Percentiles rank a stretch among this genome's conserved stretches.
Evolutionary conservation across 2,329 filamentous ascomycete species (phyloP).

Genomic region (Pseudocercospora eumusae): DNA sequence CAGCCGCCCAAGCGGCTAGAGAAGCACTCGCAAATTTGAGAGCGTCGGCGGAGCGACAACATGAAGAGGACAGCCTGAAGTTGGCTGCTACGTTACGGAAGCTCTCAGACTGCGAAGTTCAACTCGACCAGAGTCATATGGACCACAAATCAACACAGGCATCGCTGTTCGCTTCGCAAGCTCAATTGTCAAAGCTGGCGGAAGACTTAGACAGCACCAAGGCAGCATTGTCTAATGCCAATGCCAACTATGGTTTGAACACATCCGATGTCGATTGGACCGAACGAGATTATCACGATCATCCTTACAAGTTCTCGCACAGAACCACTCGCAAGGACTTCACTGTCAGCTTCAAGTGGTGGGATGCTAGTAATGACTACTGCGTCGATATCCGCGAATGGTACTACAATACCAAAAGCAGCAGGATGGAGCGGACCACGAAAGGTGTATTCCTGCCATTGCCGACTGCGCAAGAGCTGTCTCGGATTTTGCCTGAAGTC

Average conservation of each 20-base stretch:
- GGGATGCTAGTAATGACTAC: neutral
- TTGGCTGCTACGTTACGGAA: neutral
- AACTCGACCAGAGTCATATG: neutral
- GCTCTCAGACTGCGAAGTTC: neutral
- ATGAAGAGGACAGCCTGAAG: neutral
- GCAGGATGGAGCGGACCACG: neutral
- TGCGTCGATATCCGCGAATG: constrained; percentile 2
- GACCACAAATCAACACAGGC: neutral
- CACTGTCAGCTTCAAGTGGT: constrained; percentile 1
- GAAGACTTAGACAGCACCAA: neutral
- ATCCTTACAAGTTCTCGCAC: neutral
- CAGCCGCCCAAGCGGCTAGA: neutral
- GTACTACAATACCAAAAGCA: neutral
- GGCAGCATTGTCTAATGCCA: neutral
- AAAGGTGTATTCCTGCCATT: neutral
- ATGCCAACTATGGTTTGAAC: neutral
- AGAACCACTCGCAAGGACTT: neutral
- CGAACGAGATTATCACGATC: neutral
- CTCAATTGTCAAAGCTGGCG: neutral
- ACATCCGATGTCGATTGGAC: neutral
- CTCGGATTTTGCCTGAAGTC: constrained; percentile 1
- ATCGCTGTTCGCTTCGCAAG: neutral
- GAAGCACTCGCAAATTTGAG: neutral
- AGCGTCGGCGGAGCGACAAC: neutral
- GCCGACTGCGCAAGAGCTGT: neutral